phyloP scores from a whole-genome alignment of 2,329 filamentous ascomycete genomes.

The Fusarium humuli region DNA sequence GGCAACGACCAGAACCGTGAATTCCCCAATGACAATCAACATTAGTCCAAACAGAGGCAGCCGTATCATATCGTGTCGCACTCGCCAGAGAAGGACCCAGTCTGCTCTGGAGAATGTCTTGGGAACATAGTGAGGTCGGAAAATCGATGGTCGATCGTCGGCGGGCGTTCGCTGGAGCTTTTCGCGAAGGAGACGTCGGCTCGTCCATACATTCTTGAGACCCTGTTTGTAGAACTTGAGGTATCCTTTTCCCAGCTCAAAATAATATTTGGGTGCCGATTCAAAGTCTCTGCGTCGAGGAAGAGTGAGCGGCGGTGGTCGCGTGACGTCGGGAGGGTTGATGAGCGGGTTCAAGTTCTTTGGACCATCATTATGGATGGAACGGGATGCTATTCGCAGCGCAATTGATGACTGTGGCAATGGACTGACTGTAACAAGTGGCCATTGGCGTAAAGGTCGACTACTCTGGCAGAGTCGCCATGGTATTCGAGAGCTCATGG shows the following conservation, averaged over 20 bases:
- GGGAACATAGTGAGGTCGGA: constrained; percentile 50
- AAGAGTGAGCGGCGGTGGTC: constrained; percentile 75
- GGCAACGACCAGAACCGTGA: constrained; percentile 83
- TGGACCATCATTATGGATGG: constrained; percentile 44
- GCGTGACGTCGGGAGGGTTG: constrained; percentile 80
- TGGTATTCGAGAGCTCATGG: constrained; percentile 51
- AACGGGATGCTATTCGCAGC: constrained; percentile 32
- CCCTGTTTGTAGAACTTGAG: constrained; percentile 89
- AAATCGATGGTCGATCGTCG: constrained; percentile 64
- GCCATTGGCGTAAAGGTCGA: constrained; percentile 37
- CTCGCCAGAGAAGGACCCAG: constrained; percentile 76
- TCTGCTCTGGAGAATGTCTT: constrained; percentile 68
- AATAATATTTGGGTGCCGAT: constrained; percentile 60
- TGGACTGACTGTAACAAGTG: constrained; percentile 2
- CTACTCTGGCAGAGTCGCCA: constrained; percentile 48
- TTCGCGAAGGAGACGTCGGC: constrained; percentile 65
- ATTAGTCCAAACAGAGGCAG: constrained; percentile 83
- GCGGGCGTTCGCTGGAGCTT: constrained; percentile 59
- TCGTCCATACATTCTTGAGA: constrained; percentile 77
- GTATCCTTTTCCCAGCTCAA: constrained; percentile 78
- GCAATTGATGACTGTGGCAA: constrained; percentile 16
- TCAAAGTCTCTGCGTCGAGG: constrained; percentile 62
- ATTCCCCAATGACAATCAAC: constrained; percentile 83
- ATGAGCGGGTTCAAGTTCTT: constrained; percentile 57
- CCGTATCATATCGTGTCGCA: constrained; percentile 77